A percentile compares a stretch with the other conserved stretches of the same genome.
Evolutionary conservation across 78 protist genomes (phyloP).

Genomic region (Dictyostelium capitatum): DNA sequence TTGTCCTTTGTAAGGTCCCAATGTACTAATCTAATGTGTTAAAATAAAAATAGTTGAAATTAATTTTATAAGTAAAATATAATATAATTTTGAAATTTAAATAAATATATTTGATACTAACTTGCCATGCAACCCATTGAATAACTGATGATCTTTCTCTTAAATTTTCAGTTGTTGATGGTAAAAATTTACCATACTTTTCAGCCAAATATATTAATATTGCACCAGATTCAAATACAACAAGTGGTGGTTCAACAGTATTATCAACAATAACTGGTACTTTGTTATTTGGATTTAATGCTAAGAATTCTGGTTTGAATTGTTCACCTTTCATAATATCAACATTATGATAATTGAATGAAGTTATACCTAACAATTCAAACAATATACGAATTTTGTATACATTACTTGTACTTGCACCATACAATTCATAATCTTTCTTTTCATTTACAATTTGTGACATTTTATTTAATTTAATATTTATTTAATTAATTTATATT

Average conservation of each 20-base stretch:
- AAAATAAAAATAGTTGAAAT: too few species aligned
- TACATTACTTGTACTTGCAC: background rate
- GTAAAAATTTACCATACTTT: slow-evolving; percentile 67
- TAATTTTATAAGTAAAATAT: too few species aligned
- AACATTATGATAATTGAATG: background rate
- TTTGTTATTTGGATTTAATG: slow-evolving; percentile 86
- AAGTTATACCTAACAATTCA: background rate
- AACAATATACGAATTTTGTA: background rate
- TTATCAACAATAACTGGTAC: slow-evolving; percentile 89
- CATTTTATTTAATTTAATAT: too few species aligned
- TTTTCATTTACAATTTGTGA: too few species aligned
- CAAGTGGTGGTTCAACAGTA: slow-evolving; percentile 19
- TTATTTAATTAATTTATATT: too few species aligned
- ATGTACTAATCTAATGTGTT: too few species aligned
- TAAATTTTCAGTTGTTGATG: background rate
- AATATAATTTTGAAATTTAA: background rate
- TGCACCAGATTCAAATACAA: slow-evolving; percentile 89
- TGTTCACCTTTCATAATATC: slow-evolving; percentile 82
- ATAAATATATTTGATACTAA: background rate
- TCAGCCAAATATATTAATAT: slow-evolving; percentile 90
- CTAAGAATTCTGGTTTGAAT: slow-evolving; percentile 75
- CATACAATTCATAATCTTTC: too few species aligned
- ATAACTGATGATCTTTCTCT: background rate
- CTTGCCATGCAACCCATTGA: slow-evolving; percentile 44
- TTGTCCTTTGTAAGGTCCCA: slow-evolving; percentile 19